Percentiles rank a stretch among this genome's conserved stretches.
Evolutionary conservation across 2,329 filamentous ascomycete species (phyloP).

Genomic region (Drechmeria coniospora): DNA sequence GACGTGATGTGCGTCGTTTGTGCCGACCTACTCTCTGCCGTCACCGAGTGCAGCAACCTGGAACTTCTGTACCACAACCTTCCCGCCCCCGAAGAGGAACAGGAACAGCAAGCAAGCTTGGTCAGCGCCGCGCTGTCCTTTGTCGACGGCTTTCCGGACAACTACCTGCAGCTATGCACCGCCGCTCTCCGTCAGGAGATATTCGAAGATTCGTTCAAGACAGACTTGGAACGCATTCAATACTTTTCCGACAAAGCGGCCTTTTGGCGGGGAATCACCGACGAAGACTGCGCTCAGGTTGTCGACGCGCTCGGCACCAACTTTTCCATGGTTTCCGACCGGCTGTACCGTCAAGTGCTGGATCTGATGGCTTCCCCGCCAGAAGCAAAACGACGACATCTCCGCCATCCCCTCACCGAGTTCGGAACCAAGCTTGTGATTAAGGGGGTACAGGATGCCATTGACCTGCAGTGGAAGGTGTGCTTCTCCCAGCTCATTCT

Average conservation of each 20-base stretch:
- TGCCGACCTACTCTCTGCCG: slow-evolving; percentile 63
- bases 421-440: slow-evolving; percentile 66
- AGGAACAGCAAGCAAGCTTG: slow-evolving; percentile 42
- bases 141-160: slow-evolving; percentile 52
- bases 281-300: slow-evolving; percentile 65
- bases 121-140: slow-evolving; percentile 57
- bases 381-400: slow-evolving; percentile 28
- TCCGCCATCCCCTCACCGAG: slow-evolving; percentile 45
- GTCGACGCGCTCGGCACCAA: slow-evolving; percentile 51
- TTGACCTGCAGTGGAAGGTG: slow-evolving; percentile 56
- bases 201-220: slow-evolving; percentile 55
- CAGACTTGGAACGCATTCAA: slow-evolving; percentile 60
- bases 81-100: slow-evolving; percentile 32
- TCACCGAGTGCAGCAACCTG: slow-evolving; percentile 64
- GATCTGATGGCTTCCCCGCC: slow-evolving; percentile 29
- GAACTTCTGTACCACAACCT: slow-evolving; percentile 64
- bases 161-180: slow-evolving; percentile 51
- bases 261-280: slow-evolving; percentile 64
- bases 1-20: slow-evolving; percentile 74
- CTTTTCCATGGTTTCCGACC: slow-evolving; percentile 40
- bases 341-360: slow-evolving; percentile 37
- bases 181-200: slow-evolving; percentile 56
- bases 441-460: slow-evolving; percentile 62
- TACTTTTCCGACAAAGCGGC: slow-evolving; percentile 64
- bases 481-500: slow-evolving; percentile 73